Conservation (phyloP, 148 eudicot genomes). For the Rhododendron williamsianum region DNA sequence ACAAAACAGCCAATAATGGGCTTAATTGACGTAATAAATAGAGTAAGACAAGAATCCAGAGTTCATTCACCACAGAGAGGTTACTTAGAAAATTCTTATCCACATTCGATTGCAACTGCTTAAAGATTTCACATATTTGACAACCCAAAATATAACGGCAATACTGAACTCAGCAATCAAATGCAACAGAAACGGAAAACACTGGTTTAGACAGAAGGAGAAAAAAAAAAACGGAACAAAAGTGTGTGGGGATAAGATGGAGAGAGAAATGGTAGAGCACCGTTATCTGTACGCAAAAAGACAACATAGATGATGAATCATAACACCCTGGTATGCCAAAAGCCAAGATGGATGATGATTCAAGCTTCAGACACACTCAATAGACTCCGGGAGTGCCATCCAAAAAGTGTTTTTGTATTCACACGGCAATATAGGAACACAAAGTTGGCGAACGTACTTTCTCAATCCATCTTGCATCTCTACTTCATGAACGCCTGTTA, state of each 20-base stretch:
- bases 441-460: not conserved
- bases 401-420: not conserved
- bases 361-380: not conserved
- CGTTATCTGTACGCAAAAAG: not conserved
- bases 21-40: not conserved
- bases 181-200: not conserved
- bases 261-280: not conserved
- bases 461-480: not conserved
- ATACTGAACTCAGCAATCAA: not conserved
- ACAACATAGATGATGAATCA: not conserved
- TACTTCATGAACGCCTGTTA: not conserved
- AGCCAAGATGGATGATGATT: slow-evolving; percentile 1
- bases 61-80: not conserved
- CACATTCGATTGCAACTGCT: not conserved
- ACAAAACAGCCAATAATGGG: not conserved
- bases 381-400: not conserved
- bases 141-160: not conserved
- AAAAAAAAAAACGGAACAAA: not conserved
- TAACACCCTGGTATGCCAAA: not conserved
- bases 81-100: not conserved
- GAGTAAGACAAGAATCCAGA: not conserved
- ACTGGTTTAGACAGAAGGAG: not conserved
- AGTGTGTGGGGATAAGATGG: not conserved
- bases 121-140: not conserved
- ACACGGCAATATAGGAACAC: not conserved